Conservation (phyloP, 345 rosid species). For the Microthlaspi erraticum region DNA sequence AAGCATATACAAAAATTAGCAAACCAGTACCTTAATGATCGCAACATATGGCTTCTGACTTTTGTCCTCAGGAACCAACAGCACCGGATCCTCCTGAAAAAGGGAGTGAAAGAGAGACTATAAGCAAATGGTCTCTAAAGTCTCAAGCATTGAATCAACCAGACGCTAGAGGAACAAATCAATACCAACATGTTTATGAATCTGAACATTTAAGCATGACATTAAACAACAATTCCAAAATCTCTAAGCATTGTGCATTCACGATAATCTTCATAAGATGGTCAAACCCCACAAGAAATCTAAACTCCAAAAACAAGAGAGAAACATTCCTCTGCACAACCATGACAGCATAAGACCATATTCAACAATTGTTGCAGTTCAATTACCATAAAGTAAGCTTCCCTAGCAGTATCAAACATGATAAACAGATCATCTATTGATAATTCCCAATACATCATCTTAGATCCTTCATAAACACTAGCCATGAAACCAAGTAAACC, state of each 20-base stretch:
- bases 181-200: no score
- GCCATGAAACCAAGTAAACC: not conserved
- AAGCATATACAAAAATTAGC: conserved; percentile 4
- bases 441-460: not conserved
- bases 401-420: not conserved
- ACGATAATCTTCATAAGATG: not conserved
- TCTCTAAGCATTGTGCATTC: not conserved
- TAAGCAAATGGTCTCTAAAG: conserved; percentile 20
- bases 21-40: conserved; percentile 78
- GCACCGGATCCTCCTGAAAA: conserved; percentile 96
- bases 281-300: not conserved
- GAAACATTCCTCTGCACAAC: conserved; percentile 7
- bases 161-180: not conserved
- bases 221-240: not conserved
- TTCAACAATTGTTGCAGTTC: not conserved
- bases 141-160: conserved; percentile 11
- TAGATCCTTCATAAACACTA: not conserved
- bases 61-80: conserved; percentile 81
- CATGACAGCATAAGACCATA: not conserved
- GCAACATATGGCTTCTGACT: conserved; percentile 95
- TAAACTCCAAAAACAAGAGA: not conserved
- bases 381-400: not conserved
- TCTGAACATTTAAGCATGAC: not conserved
- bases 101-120: conserved; percentile 1
- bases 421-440: not conserved